phyloP scores from a whole-genome alignment of 768 basidiomycete species.

The Polyporus arcularius region DNA sequence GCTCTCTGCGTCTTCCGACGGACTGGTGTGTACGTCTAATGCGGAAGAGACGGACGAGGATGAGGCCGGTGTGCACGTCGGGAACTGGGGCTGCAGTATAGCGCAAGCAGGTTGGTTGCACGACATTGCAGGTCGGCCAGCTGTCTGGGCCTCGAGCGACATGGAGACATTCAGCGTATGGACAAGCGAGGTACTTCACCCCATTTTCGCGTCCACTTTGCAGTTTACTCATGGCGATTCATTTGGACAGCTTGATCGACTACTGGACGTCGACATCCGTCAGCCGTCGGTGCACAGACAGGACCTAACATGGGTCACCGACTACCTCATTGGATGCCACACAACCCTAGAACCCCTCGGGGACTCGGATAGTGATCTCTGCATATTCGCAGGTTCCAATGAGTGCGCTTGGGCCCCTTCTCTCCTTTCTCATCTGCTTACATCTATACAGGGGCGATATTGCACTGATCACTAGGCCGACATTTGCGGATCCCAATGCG shows the following conservation, averaged over 20 bases:
- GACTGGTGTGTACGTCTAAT: constrained; percentile 73
- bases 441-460: constrained; percentile 32
- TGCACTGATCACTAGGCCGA: constrained; percentile 29
- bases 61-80: constrained; percentile 77
- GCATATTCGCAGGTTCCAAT: constrained; percentile 72
- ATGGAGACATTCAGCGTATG: constrained; percentile 94
- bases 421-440: neutral
- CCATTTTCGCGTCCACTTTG: neutral
- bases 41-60: constrained; percentile 83
- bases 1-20: constrained; percentile 86
- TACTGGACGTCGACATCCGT: constrained; percentile 63
- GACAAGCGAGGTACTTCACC: constrained; percentile 59
- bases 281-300: constrained; percentile 59
- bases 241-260: constrained; percentile 54
- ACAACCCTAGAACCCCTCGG: constrained; percentile 26
- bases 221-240: neutral
- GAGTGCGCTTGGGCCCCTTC: constrained; percentile 48
- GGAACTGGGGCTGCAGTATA: constrained; percentile 84
- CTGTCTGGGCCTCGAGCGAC: constrained; percentile 85
- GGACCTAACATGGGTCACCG: constrained; percentile 70
- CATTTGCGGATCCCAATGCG: constrained; percentile 22
- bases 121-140: constrained; percentile 31
- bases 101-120: constrained; percentile 74
- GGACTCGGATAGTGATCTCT: constrained; percentile 40
- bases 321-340: constrained; percentile 67